Base-by-base conservation (phyloP, 1,284 basidiomycete genomes). In the Cryptococcus sp. region DNA sequence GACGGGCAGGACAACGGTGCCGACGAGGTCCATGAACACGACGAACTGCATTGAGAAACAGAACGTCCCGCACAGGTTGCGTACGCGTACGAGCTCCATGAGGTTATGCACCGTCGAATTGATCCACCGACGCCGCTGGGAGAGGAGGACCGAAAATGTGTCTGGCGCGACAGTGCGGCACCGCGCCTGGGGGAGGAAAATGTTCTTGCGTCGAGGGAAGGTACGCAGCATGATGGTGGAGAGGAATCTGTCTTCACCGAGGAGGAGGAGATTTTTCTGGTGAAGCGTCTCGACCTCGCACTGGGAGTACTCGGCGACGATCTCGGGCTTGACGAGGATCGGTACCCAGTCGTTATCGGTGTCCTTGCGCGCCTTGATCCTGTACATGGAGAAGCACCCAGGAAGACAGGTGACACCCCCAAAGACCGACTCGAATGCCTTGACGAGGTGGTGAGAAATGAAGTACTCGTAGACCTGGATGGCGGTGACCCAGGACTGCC, bases 311-410 rank as follows among this genome's bases (percentile, higher is more conserved):
- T 98, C 92, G 72, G 91, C 88, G 53, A 96, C 91, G 58, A 99
- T 96, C 76, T 98, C 93, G 12, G 95, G 94, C 71, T 98, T 97
- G 76, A 91, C 87, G 70, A 99, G 89, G 64, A 99, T 85, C 3
- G 96, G 96, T 4, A 99, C 85, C 96, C 96, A 98, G 73, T 98
- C 95, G 63, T 94, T 90, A 56, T 91, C 91, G 47, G 83, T 83
- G 20, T 83, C 75, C 71, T 87, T 92, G 59, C 94, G 84, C 4
- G 94, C 93, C 79, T 99, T 99, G 76, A 99, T 82, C 50, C 96
- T 84, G 80, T 98, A 98, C 92, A 99, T 98, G 46, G 93, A 97
- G 82, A 99, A 99, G 79, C 96, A 98, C 21, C 96, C 96, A 0
- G 96, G 96, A 44, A 98, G 80, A 82, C 96, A 99, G 15, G 96